Evolutionary conservation across 495 filamentous ascomycete species (phyloP), one percentile per base, ranked within the genome.

Genomic region (Eremomyces bilateralis): DNA sequence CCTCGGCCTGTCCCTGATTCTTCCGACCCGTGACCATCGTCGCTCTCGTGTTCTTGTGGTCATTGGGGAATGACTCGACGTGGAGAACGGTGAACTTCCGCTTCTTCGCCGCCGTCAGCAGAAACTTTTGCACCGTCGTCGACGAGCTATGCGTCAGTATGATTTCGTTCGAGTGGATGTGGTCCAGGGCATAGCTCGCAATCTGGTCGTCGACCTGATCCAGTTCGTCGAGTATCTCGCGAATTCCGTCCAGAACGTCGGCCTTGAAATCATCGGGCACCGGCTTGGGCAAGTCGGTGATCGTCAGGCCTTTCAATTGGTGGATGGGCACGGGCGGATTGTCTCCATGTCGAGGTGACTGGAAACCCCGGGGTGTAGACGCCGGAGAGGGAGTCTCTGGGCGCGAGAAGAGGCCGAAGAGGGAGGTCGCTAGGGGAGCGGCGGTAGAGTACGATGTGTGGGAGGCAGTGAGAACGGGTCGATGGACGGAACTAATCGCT

Each of bases 191-290:
- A 42, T 81, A 81, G 16, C 64, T 68, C 2, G 83, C 76, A 40
- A 93, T 85, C 52, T 88, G 80, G 42, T 84, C 78, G 51, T 90
- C 83, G 11, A 78, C 78, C 51, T 84, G 77, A 29, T 69, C 69
- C 29, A 94, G 65, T 51, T 94, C 84, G 46, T 94, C 84, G 48
- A 83, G 77, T 21, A 94, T 79, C 52, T 94, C 84, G 40, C 73
- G 65, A 38, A 94, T 83, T 16, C 81, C 82, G 46, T 81, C 76
- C 39, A 85, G 63, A 2, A 92, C 76, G 51, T 92, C 83, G n/a
- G 77, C 78, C 37, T 77, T 77, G 27, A 92, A 60, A 38, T 84
- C 73, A 10, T 49, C 61, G 39, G 28, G 37, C 35, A 25, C 20
- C 42, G 19, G n/a, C 20, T 32, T 24, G 36, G 20, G 33, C 25